A percentile compares a stretch with the other conserved stretches of the same genome.
Conservation (phyloP, 306 rosid species). For the Benincasa hispida region DNA sequence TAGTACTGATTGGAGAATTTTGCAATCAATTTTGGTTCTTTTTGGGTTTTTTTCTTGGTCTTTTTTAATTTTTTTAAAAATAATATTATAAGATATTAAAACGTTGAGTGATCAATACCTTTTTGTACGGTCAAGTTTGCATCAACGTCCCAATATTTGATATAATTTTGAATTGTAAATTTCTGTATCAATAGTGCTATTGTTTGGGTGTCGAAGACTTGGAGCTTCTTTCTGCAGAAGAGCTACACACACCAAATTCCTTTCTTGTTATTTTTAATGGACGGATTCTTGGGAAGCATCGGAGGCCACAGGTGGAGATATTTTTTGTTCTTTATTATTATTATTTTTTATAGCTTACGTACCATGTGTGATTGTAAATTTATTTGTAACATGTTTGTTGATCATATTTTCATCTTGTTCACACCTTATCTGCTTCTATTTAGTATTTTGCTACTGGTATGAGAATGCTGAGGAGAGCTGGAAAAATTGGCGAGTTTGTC, state of each 20-base stretch:
- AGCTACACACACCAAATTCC: conserved; percentile 79
- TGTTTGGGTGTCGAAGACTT: conserved; percentile 66
- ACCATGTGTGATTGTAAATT: not conserved
- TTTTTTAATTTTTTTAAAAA: too few species aligned
- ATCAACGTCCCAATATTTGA: not conserved
- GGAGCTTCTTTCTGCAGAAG: conserved; percentile 76
- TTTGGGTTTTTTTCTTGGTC: too few species aligned
- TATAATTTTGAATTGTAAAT: conserved; percentile 10
- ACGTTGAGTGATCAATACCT: not conserved
- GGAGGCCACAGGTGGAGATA: conserved; percentile 65
- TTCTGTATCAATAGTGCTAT: conserved; percentile 39
- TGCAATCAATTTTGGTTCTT: too few species aligned
- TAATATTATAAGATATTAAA: not conserved
- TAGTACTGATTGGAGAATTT: too few species aligned
- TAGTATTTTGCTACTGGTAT: conserved; percentile 53
- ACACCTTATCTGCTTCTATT: not conserved
- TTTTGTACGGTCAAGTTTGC: not conserved
- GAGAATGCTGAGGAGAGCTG: conserved; percentile 79
- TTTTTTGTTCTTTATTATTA: too few species aligned
- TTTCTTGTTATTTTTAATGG: conserved; percentile 86
- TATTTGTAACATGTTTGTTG: not conserved
- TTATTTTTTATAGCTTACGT: too few species aligned
- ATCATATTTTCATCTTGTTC: not conserved
- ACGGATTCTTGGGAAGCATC: conserved; percentile 84
- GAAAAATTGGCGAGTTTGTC: conserved; percentile 82